A percentile compares a stretch with the other conserved stretches of the same genome.
phyloP scores from a whole-genome alignment of 805 yeast genomes.

The Candida krabiensis region DNA sequence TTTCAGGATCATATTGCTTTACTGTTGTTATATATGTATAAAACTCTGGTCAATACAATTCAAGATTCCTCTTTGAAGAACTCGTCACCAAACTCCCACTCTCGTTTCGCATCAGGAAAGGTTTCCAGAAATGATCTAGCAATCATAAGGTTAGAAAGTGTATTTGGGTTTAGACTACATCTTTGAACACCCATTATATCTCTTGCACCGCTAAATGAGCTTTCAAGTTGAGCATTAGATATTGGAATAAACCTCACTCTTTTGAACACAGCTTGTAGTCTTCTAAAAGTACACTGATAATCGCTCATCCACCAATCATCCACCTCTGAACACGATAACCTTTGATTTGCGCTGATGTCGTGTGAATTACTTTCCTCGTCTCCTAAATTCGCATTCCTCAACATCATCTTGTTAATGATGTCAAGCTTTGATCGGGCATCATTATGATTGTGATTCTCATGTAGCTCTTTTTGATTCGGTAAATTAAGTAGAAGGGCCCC shows the following conservation, averaged over 20 bases:
- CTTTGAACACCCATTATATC: neutral
- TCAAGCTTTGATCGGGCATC: no score
- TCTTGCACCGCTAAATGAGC: conserved; percentile 1
- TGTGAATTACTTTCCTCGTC: neutral
- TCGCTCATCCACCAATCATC: conserved; percentile 1
- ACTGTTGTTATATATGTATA: no score
- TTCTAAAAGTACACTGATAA: neutral
- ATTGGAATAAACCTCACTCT: neutral
- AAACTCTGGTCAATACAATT: no score
- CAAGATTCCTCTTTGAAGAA: no score
- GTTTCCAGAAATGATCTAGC: neutral
- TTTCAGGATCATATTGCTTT: no score
- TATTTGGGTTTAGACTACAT: neutral
- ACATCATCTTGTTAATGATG: no score
- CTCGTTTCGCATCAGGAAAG: neutral
- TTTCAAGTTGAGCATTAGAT: conserved; percentile 1
- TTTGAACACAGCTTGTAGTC: conserved; percentile 1
- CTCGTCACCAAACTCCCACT: neutral
- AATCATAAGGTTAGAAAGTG: neutral
- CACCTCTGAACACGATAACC: no score
- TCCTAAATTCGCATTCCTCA: no score
- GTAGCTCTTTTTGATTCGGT: no score
- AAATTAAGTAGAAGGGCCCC: no score
- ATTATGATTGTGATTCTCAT: no score
- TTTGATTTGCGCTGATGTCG: neutral